These are phyloP conservation scores for Phytopythium cucurbitacearum DNA, from an alignment of 352 stramenopile genomes.

Conservation along the genomic window DNA sequence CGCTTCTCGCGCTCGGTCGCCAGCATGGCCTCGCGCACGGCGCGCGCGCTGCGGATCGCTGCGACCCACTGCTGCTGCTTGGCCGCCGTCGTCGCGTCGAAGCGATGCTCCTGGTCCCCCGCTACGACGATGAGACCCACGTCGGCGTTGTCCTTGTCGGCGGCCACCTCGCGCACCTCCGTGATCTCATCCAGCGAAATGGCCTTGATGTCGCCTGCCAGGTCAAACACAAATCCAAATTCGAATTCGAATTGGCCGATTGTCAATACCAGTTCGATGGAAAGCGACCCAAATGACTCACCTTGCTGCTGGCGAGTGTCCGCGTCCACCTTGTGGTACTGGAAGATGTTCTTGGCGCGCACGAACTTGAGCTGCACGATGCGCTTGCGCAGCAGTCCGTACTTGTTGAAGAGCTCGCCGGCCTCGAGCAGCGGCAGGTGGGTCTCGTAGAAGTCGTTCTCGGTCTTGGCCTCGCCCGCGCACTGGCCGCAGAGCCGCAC, in stretches of 20 bases:
- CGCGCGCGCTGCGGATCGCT: constrained; percentile 42
- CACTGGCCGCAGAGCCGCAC: constrained; percentile 55
- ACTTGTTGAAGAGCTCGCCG: constrained; percentile 66
- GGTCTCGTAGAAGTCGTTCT: constrained; percentile 70
- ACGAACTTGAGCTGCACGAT: constrained; percentile 54
- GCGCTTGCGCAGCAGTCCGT: constrained; percentile 57
- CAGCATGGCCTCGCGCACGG: constrained; percentile 39
- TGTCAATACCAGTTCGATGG: not conserved
- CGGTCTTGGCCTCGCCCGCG: constrained; percentile 24
- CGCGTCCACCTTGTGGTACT: constrained; percentile 68
- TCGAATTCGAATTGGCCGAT: not conserved
- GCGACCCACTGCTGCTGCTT: constrained; percentile 60
- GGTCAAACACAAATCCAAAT: not conserved
- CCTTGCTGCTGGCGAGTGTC: constrained; percentile 40
- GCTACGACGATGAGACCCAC: constrained; percentile 46
- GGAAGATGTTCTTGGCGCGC: constrained; percentile 54
- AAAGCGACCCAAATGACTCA: constrained; percentile 3
- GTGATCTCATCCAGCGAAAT: constrained; percentile 63
- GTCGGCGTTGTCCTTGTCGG: constrained; percentile 46
- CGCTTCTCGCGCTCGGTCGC: constrained; percentile 45
- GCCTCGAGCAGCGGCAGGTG: constrained; percentile 53
- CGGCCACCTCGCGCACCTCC: constrained; percentile 39
- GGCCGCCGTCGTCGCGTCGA: constrained; percentile 40
- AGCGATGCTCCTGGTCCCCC: constrained; percentile 47
- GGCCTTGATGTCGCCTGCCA: constrained; percentile 38